Base-by-base conservation (phyloP, 495 filamentous ascomycete genomes). In the Hypoxylon perforatum region DNA sequence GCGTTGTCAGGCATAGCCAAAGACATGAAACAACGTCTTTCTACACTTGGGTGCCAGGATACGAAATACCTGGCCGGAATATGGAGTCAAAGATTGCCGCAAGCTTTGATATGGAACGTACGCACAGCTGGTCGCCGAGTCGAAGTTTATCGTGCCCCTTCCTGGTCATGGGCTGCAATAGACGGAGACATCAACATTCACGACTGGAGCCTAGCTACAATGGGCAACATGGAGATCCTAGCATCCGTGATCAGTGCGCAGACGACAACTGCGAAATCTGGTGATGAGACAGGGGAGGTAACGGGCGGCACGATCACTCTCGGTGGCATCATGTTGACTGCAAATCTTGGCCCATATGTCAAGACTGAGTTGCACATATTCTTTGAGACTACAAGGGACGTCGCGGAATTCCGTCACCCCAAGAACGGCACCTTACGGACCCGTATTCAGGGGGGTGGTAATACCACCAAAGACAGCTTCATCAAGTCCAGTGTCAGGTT, bases 1-100 rank as follows among this genome's bases (percentile, higher is more conserved):
- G 73, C 69, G 10, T 38, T 76, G 3, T 65, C 72, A 6, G 73
- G 72, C 12, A 49, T 76, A 17, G 73, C 69, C 10, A 54, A 18
- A 21, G 45, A 25, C 22, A 54, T 71, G 22, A 30, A 61, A 15
- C 28, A 15, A 8, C 35, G 23, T n/a, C 44, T 61, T 1, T 45
- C 35, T 1, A 14, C 14, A 2, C 36, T 38, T 12, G 36, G 36
- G 3, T n/a, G 36, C 36, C 2, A 38, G 10, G 10, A 11, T 3
- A n/a, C 10, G 10, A n/a, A 38, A 3, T 38, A 38, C 36, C 12
- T 38, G 36, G 36, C 36, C 3, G 36, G 36, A 11, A 3, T 12
- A 12, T 38, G 36, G 36, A 38, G 3, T 12, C 9, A 11, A 11
- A 12, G 10, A 3, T 11, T 38, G 10, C 14, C 14, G 36, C 10